phyloP scores from a whole-genome alignment of 306 rosid genomes.

The Cicer arietinum region DNA sequence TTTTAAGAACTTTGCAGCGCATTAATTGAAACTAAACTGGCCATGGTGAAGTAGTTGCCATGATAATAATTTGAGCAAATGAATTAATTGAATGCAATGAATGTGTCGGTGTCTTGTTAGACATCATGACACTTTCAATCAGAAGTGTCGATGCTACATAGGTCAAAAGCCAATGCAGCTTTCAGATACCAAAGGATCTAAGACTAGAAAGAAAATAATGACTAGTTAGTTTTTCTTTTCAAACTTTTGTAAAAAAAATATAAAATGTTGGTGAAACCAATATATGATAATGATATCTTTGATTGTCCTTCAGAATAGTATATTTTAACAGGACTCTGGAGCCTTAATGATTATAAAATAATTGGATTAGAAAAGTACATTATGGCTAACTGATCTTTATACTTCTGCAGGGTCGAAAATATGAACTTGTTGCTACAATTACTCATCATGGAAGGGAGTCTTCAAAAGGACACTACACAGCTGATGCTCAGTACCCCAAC shows the following conservation, averaged over 20 bases:
- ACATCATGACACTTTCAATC: too few species aligned
- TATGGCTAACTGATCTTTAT: conserved; percentile 19
- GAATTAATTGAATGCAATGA: too few species aligned
- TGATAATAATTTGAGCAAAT: too few species aligned
- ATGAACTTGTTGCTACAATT: conserved; percentile 88
- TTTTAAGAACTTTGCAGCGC: not conserved
- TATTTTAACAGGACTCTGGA: conserved; percentile 1
- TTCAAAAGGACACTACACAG: conserved; percentile 95
- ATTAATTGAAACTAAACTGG: not conserved
- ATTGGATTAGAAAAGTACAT: not conserved
- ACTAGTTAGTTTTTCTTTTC: not conserved
- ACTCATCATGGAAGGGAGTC: conserved; percentile 97
- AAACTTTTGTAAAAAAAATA: not conserved
- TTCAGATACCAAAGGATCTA: not conserved
- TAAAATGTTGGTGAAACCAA: not conserved
- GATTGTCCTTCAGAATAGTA: not conserved
- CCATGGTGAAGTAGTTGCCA: not conserved
- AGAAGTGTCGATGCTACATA: too few species aligned
- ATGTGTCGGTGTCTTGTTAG: too few species aligned
- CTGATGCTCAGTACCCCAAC: conserved; percentile 71
- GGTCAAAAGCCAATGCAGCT: not conserved
- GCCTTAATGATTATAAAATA: not conserved
- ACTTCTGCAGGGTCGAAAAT: conserved; percentile 78
- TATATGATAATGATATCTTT: conserved; percentile 23
- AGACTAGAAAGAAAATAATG: not conserved